Evolutionary conservation across 345 rosid genomes (phyloP).

Genomic region (Sisymbrium irio): DNA sequence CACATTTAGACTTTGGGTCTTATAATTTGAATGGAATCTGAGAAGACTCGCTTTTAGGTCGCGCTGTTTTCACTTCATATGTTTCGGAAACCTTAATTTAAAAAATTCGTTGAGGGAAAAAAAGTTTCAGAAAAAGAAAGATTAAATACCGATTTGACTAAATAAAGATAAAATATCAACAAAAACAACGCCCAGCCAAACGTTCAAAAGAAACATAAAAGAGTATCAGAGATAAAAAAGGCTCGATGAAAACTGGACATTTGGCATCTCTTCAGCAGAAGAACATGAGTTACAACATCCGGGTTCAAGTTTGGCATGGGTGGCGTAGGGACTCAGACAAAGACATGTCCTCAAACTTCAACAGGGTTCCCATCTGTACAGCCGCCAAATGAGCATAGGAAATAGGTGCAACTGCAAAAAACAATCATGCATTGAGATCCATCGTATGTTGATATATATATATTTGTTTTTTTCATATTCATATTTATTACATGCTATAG

Average conservation of each 20-base stretch:
- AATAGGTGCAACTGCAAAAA: too few species aligned
- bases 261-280: too few species aligned
- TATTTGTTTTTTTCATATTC: too few species aligned
- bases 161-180: background rate
- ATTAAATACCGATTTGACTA: background rate
- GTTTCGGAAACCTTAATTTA: conserved; percentile 1
- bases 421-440: too few species aligned
- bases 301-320: conserved; percentile 60
- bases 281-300: too few species aligned
- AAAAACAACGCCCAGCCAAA: background rate
- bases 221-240: background rate
- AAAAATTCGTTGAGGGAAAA: background rate
- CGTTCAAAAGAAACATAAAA: too few species aligned
- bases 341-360: conserved; percentile 25
- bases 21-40: conserved; percentile 1
- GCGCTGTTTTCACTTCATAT: background rate
- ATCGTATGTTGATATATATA: too few species aligned
- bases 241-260: conserved; percentile 8
- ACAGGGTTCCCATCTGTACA: too few species aligned
- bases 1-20: background rate
- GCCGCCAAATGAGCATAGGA: too few species aligned
- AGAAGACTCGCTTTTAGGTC: background rate
- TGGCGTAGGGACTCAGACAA: conserved; percentile 29
- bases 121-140: too few species aligned
- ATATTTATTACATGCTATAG: too few species aligned